Evolutionary conservation across 2,329 filamentous ascomycete genomes (phyloP), one percentile per base, ranked within the genome.

Genomic region (Cephalotrichum gorgonifer): DNA sequence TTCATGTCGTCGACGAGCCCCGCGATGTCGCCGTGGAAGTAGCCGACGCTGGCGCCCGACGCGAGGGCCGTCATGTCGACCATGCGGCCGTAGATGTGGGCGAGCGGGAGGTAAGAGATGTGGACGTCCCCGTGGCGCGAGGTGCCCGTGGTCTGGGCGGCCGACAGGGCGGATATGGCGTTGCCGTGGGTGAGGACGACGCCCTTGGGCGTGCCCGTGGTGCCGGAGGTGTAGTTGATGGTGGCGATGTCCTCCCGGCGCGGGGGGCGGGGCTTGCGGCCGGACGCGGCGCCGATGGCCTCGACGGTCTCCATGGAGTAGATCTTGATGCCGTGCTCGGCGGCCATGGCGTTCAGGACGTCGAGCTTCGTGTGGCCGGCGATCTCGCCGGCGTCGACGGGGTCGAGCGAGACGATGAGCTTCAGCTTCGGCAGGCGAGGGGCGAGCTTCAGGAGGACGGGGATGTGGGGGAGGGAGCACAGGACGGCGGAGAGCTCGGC

Each of bases 1-100:
- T 97, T 95, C 69, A 98, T 68, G 61, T 98, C 93, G 51, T 98
- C 93, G 1, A 94, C 82, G 17, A 98, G 72, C 54, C 86, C 86
- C 12, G 86, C 62, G 53, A 96, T 84, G 61, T 96, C 88, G 49
- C 93, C 93, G 57, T 93, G 88, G 77, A 96, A 98, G 66, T 91
- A 98, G 12, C 91, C 93, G 57, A 96, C 82, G 8, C 79, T 71
- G 30, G 79, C 79, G 49, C 88, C 90, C 47, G 79, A 75, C 58
- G 85, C 79, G 15, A 96, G 72, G 14, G 80, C 78, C 3, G 74
- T 72, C 63, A 94, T 86, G 63, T 98, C 93, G 38, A 83, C 73
- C 56, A 96, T 74, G 49, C 93, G 85, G 55, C 90, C 86, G 64
- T 88, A 96, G 58, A 98, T 97, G 63, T 98, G 93, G 9, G 93